phyloP scores from a whole-genome alignment of 2,329 filamentous ascomycete species.

The Calonectria hawksworthii region DNA sequence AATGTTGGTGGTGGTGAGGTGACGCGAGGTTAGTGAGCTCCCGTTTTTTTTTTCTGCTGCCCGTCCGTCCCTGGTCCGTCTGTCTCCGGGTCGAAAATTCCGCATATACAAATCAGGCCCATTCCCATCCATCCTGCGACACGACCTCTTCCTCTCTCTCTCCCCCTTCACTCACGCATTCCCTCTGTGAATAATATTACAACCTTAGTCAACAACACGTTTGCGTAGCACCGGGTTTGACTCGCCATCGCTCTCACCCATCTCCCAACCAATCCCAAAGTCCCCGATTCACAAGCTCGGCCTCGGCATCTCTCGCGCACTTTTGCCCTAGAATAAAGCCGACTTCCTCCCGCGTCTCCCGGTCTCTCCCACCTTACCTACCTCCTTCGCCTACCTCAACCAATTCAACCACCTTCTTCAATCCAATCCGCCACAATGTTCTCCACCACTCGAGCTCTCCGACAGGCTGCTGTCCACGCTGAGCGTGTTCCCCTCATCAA shows the following conservation, averaged over 20 bases:
- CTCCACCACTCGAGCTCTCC: constrained; percentile 67
- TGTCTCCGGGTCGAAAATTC: constrained; percentile 39
- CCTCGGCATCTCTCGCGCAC: constrained; percentile 11
- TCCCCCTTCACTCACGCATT: constrained; percentile 5
- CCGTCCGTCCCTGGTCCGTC: constrained; percentile 11
- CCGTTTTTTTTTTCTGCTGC: not conserved
- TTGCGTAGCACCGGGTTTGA: not conserved
- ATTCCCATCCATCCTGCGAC: constrained; percentile 31
- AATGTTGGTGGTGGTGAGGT: constrained; percentile 15
- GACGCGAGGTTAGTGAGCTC: constrained; percentile 15
- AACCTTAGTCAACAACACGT: not conserved
- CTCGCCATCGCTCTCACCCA: not conserved
- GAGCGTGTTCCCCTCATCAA: constrained; percentile 74
- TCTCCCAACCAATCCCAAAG: constrained; percentile 24
- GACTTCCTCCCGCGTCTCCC: constrained; percentile 27
- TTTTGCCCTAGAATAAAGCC: constrained; percentile 22
- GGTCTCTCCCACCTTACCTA: constrained; percentile 22
- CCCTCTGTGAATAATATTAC: constrained; percentile 6
- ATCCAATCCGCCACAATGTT: constrained; percentile 60
- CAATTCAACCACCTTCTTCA: constrained; percentile 25
- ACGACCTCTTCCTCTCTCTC: constrained; percentile 4
- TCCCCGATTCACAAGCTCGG: constrained; percentile 8
- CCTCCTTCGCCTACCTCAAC: constrained; percentile 21
- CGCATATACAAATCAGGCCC: constrained; percentile 43
- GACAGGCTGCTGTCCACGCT: constrained; percentile 70